These are phyloP conservation scores for Kokia cookei DNA, from an alignment of 441 rosid species.

Conservation along the genomic window DNA sequence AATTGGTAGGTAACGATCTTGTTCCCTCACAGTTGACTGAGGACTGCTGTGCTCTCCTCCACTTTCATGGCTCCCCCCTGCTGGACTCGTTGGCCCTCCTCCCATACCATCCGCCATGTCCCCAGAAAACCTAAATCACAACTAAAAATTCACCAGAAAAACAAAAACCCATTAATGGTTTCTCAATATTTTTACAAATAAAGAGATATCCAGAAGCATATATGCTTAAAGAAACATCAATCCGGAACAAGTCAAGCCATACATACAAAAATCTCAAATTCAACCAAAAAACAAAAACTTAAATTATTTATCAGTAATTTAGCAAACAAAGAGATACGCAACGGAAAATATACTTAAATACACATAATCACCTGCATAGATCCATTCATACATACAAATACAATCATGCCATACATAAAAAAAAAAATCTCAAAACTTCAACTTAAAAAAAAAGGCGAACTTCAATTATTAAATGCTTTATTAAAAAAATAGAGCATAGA, in stretches of 20 bases:
- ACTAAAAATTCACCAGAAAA: neutral
- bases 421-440: no score
- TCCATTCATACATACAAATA: neutral
- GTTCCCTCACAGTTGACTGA: constrained; percentile 69
- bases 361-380: neutral
- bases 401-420: no score
- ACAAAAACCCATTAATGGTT: neutral
- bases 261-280: neutral
- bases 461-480: no score
- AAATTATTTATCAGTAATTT: no score
- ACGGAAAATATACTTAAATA: neutral
- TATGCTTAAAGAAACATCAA: neutral
- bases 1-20: constrained; percentile 84
- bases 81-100: constrained; percentile 65
- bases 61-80: constrained; percentile 62
- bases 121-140: neutral
- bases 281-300: neutral
- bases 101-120: constrained; percentile 19
- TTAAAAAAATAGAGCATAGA: neutral
- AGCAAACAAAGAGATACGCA: neutral
- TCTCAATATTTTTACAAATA: neutral
- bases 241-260: neutral
- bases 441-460: no score
- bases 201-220: neutral
- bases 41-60: constrained; percentile 89